phyloP scores from a whole-genome alignment of 768 basidiomycete genomes.

The Collybiopsis confluens region DNA sequence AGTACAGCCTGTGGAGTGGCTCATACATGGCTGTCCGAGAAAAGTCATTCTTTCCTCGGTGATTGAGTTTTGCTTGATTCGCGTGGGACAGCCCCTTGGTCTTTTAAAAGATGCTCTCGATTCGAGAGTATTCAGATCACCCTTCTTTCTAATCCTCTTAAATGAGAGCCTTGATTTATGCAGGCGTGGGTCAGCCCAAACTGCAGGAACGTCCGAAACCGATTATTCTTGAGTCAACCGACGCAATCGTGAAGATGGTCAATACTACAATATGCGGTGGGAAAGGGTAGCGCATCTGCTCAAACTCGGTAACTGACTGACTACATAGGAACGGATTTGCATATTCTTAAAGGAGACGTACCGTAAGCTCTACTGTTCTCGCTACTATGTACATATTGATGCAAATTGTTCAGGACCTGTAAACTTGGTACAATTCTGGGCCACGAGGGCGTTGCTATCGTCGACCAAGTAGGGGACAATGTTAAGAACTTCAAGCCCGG shows the following conservation, averaged over 20 bases:
- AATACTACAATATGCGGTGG: constrained; percentile 19
- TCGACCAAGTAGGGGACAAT: constrained; percentile 25
- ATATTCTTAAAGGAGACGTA: constrained; percentile 26
- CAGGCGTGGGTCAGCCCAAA: constrained; percentile 3
- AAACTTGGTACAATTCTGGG: constrained; percentile 29
- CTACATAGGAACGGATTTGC: constrained; percentile 30
- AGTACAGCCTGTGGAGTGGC: no score
- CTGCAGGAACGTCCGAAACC: constrained; percentile 16
- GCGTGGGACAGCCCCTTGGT: neutral
- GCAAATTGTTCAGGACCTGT: constrained; percentile 5
- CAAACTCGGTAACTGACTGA: neutral
- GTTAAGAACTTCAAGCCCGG: constrained; percentile 30
- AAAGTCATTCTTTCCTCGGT: neutral
- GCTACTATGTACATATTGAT: neutral
- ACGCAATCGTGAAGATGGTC: constrained; percentile 17
- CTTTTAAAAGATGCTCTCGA: no score
- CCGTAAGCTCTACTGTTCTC: constrained; percentile 1
- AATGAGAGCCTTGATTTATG: constrained; percentile 14
- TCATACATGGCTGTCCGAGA: constrained; percentile 11
- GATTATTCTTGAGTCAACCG: constrained; percentile 13
- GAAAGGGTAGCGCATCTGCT: neutral
- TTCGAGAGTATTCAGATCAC: no score
- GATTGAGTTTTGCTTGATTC: neutral
- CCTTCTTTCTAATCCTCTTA: no score
- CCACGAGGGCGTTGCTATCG: constrained; percentile 33